Percentiles rank a stretch among this genome's conserved stretches.
Conservation (phyloP, 176 grass and related monocot genomes). For the Oropetium thomaeum region DNA sequence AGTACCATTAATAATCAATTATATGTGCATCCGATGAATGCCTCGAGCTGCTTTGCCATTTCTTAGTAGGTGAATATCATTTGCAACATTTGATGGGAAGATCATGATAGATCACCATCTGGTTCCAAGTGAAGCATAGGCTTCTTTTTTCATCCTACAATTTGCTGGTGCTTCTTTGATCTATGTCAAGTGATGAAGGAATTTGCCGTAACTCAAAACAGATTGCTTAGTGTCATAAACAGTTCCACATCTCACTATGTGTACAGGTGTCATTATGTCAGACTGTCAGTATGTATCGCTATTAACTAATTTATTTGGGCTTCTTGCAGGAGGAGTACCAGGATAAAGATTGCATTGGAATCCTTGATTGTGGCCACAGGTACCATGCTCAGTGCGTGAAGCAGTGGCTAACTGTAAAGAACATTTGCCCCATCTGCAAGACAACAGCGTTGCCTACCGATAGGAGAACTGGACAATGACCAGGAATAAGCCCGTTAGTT, state of each 20-base stretch:
- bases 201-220: too few species aligned
- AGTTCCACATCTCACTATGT: neutral
- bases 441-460: slow-evolving; percentile 50
- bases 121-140: neutral
- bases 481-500: slow-evolving; percentile 29
- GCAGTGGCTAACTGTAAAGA: slow-evolving; percentile 67
- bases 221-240: neutral
- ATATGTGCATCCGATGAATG: neutral
- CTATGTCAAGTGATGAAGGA: neutral
- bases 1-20: neutral
- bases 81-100: neutral
- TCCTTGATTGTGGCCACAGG: slow-evolving; percentile 62
- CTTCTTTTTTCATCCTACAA: neutral
- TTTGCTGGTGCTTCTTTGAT: neutral
- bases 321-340: slow-evolving; percentile 54
- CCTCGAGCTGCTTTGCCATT: neutral
- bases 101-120: neutral
- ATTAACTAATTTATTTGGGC: neutral
- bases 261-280: neutral
- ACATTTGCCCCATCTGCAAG: slow-evolving; percentile 76
- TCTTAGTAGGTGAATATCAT: neutral
- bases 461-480: slow-evolving; percentile 38
- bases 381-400: slow-evolving; percentile 59
- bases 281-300: neutral
- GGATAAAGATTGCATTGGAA: slow-evolving; percentile 46